Percentiles rank a stretch among this genome's conserved stretches.
phyloP scores from a whole-genome alignment of 352 stramenopile genomes.

The Pythium phragmitis region DNA sequence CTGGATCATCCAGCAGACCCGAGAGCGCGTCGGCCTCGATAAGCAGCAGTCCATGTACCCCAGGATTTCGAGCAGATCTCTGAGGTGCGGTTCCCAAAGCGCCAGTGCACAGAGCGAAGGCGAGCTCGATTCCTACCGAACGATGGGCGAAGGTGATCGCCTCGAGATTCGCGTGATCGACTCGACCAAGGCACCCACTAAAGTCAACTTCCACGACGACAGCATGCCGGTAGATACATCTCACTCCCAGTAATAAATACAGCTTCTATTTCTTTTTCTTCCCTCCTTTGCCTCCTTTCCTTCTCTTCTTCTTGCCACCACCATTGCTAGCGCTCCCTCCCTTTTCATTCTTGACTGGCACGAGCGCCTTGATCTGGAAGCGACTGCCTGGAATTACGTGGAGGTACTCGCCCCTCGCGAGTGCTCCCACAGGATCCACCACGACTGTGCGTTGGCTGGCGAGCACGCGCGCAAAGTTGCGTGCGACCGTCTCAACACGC shows the following conservation, averaged over 20 bases:
- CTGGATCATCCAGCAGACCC: conserved; percentile 1
- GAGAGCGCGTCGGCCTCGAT: not conserved
- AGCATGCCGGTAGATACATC: no score
- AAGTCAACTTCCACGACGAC: not conserved
- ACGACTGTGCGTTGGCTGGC: conserved; percentile 43
- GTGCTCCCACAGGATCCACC: conserved; percentile 37
- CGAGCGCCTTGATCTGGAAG: conserved; percentile 69
- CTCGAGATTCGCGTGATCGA: not conserved
- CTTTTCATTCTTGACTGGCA: conserved; percentile 30
- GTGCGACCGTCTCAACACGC: conserved; percentile 40
- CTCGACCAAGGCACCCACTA: not conserved
- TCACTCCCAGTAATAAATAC: not conserved
- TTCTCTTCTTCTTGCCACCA: conserved; percentile 33
- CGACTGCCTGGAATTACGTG: conserved; percentile 63
- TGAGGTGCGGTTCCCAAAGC: no score
- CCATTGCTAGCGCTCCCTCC: conserved; percentile 22
- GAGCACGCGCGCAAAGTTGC: conserved; percentile 50
- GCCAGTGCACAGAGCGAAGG: not conserved
- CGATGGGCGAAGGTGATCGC: not conserved
- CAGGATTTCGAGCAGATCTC: no score
- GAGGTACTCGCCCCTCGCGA: conserved; percentile 51
- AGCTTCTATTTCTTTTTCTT: conserved; percentile 42
- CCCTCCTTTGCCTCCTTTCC: conserved; percentile 21
- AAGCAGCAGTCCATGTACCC: not conserved
- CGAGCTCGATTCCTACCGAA: not conserved